Evolutionary conservation across 148 eudicot species (phyloP).

Genomic region (Camellia lanceoleosa): DNA sequence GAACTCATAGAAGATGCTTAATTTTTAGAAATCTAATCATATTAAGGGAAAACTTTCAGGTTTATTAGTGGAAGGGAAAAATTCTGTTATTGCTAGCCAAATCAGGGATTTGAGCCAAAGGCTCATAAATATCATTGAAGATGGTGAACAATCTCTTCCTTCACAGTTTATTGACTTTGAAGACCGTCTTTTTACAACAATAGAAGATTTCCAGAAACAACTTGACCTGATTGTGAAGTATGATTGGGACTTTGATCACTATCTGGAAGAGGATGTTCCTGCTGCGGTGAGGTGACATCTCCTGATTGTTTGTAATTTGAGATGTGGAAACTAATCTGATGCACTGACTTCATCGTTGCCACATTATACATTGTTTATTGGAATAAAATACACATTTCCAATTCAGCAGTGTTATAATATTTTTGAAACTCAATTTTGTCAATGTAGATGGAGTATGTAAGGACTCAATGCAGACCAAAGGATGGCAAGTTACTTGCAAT

Average conservation of each 20-base stretch:
- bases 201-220: slow-evolving; percentile 87
- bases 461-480: slow-evolving; percentile 62
- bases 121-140: slow-evolving; percentile 76
- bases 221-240: slow-evolving; percentile 80
- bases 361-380: background rate
- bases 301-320: slow-evolving; percentile 12
- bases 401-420: background rate
- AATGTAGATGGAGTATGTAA: slow-evolving; percentile 81
- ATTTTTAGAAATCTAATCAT: background rate
- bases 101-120: slow-evolving; percentile 79
- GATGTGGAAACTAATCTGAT: background rate
- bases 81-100: slow-evolving; percentile 57
- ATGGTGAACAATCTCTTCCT: slow-evolving; percentile 83
- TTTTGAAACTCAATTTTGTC: background rate
- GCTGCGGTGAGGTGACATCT: slow-evolving; percentile 97
- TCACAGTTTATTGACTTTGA: slow-evolving; percentile 75
- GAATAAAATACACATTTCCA: background rate
- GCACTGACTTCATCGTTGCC: background rate
- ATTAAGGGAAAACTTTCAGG: slow-evolving; percentile 45
- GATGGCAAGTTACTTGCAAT: slow-evolving; percentile 88
- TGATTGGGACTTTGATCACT: slow-evolving; percentile 97
- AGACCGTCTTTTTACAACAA: slow-evolving; percentile 57
- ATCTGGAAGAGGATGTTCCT: slow-evolving; percentile 93
- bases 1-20: slow-evolving; percentile 47
- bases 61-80: slow-evolving; percentile 63